Conservation (phyloP, 2,329 filamentous ascomycete species). For the Chlorencoelia australis region DNA sequence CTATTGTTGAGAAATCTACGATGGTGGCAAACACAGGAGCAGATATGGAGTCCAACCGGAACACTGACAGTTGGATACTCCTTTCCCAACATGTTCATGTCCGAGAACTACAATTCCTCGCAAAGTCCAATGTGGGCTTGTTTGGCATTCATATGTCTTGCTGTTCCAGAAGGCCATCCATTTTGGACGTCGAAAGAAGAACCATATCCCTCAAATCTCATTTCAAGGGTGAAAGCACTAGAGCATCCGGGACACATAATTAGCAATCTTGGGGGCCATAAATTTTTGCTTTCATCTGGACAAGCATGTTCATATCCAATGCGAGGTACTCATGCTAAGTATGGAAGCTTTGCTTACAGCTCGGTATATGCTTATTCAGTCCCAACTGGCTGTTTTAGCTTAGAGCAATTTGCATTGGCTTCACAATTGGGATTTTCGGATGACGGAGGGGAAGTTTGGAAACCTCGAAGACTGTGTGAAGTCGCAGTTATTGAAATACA, state of each 20-base stretch:
- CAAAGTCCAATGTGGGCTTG: slow-evolving; percentile 68
- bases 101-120: slow-evolving; percentile 76
- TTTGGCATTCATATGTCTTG: slow-evolving; percentile 64
- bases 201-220: slow-evolving; percentile 40
- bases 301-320: slow-evolving; percentile 77
- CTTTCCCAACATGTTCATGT: slow-evolving; percentile 71
- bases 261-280: slow-evolving; percentile 61
- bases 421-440: slow-evolving; percentile 68
- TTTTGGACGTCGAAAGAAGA: slow-evolving; percentile 67
- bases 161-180: slow-evolving; percentile 56
- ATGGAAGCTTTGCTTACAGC: slow-evolving; percentile 70
- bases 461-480: slow-evolving; percentile 58
- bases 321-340: slow-evolving; percentile 73
- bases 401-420: slow-evolving; percentile 68
- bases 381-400: slow-evolving; percentile 62
- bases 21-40: slow-evolving; percentile 68
- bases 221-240: slow-evolving; percentile 52
- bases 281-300: slow-evolving; percentile 64
- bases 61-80: slow-evolving; percentile 67
- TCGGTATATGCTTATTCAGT: slow-evolving; percentile 69
- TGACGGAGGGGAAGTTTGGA: slow-evolving; percentile 71
- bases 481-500: slow-evolving; percentile 51
- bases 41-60: slow-evolving; percentile 66
- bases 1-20: slow-evolving; percentile 63
- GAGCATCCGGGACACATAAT: slow-evolving; percentile 65